Evolutionary conservation across 306 rosid genomes (phyloP).

Genomic region (Styphnolobium japonicum): DNA sequence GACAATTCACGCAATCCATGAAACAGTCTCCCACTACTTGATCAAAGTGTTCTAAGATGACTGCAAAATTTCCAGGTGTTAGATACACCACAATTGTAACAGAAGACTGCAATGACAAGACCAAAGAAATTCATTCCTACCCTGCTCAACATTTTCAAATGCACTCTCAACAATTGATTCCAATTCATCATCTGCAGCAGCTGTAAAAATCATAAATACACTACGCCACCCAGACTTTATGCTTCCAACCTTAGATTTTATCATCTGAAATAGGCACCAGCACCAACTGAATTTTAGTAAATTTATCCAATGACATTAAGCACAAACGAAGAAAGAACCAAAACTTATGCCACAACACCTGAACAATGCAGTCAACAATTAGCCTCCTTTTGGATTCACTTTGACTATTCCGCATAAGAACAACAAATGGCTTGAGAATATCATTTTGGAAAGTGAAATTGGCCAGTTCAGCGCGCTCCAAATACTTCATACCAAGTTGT

Average conservation of each 20-base stretch:
- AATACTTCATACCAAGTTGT: conserved; percentile 97
- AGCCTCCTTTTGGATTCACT: conserved; percentile 89
- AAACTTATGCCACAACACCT: conserved; percentile 47
- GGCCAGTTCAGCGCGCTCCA: conserved; percentile 96
- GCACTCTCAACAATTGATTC: conserved; percentile 98
- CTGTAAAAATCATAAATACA: conserved; percentile 97
- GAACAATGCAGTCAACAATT: conserved; percentile 98
- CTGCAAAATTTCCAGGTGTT: conserved; percentile 63
- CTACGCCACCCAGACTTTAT: conserved; percentile 99
- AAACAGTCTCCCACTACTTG: conserved; percentile 99
- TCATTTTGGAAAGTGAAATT: conserved; percentile 98
- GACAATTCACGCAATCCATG: conserved; percentile 99
- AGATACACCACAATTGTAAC: conserved; percentile 39
- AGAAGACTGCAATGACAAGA: conserved; percentile 17
- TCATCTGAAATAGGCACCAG: conserved; percentile 67
- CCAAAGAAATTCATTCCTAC: conserved; percentile 45
- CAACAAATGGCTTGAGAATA: conserved; percentile 97
- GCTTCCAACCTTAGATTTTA: conserved; percentile 96
- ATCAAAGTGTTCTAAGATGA: conserved; percentile 99
- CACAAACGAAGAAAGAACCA: conserved; percentile 9
- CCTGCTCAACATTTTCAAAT: conserved; percentile 99
- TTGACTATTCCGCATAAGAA: conserved; percentile 97
- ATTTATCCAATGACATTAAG: conserved; percentile 14
- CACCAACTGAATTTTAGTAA: conserved; percentile 22
- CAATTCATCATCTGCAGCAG: conserved; percentile 98